phyloP scores from a whole-genome alignment of 2,329 filamentous ascomycete species.

The Trichoderma asperellum region DNA sequence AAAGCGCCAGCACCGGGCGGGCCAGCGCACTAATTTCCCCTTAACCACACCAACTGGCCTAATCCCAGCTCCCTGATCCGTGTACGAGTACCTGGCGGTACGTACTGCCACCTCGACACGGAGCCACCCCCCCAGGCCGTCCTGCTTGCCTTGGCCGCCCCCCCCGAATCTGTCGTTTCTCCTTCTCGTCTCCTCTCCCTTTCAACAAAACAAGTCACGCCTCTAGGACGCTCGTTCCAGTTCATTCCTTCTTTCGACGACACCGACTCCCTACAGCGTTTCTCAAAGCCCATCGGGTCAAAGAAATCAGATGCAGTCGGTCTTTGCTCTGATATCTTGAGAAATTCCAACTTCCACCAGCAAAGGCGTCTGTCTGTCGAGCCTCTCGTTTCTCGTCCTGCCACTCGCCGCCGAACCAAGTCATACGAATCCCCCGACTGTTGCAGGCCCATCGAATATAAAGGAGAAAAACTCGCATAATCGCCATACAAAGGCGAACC shows the following conservation, averaged over 20 bases:
- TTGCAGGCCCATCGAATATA: conserved; percentile 19
- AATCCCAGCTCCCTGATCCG: conserved; percentile 28
- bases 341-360: conserved; percentile 17
- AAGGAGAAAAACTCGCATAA: conserved; percentile 10
- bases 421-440: conserved; percentile 4
- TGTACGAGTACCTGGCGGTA: conserved; percentile 11
- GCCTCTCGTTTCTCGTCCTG: conserved; percentile 23
- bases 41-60: conserved; percentile 28
- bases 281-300: conserved; percentile 28
- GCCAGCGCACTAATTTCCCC: conserved; percentile 30
- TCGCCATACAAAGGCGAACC: not conserved
- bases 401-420: conserved; percentile 14
- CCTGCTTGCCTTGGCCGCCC: conserved; percentile 14
- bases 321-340: conserved; percentile 27
- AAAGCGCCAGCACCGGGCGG: conserved; percentile 23
- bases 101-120: conserved; percentile 15
- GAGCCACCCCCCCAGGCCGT: conserved; percentile 10
- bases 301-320: conserved; percentile 28
- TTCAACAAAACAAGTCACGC: conserved; percentile 49
- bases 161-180: conserved; percentile 26
- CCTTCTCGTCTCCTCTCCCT: conserved; percentile 36
- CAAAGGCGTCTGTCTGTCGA: conserved; percentile 26
- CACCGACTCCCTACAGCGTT: conserved; percentile 28
- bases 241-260: conserved; percentile 42
- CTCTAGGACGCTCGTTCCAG: conserved; percentile 47